Base-by-base conservation (phyloP, 495 filamentous ascomycete species). In the Trichoderma gamsii region DNA sequence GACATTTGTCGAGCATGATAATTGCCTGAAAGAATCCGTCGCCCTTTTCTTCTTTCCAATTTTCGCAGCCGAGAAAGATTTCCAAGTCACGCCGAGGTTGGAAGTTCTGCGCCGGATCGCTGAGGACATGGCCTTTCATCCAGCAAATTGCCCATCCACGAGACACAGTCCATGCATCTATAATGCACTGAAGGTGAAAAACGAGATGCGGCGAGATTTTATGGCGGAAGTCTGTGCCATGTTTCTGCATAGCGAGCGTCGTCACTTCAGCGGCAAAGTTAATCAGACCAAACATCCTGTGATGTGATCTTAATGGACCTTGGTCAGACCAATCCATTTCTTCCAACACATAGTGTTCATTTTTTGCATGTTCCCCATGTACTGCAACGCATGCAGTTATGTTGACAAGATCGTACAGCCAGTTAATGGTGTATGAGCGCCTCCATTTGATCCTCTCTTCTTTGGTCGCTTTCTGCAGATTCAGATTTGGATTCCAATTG, bases 321-420 rank as follows among this genome's bases (percentile, higher is more conserved):
- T 52, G 18, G 49, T n/a, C 21, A 6, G 16, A n/a, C 49, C 49
- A 52, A n/a, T 52, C 49, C 49, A 52, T n/a, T n/a, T 52, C 16
- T n/a, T 52, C 49, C 3, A 52, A 52, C 18, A 52, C 16, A 21
- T n/a, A 21, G 15, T n/a, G 16, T 21, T 52, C n/a, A 6, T 21
- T n/a, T 8, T 52, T 21, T 18, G 16, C 49, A 52, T n/a, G 0
- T n/a, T 2, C 3, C 2, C 49, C 49, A 52, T n/a, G 21, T 2
- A 52, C 5, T 8, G 49, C 49, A 8, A 8, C 49, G 3, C 16
- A n/a, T n/a, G 49, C 49, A 52, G n/a, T 21, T 1, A 21, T 21
- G 16, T 52, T 52, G 49, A 52, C 49, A 52, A 52, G 49, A 52
- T 52, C 49, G 18, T 52, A 52, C 16, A 52, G 18, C 49, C 49